Base-by-base conservation (phyloP, 179 eudicot species). In the Carnegiea gigantea region DNA sequence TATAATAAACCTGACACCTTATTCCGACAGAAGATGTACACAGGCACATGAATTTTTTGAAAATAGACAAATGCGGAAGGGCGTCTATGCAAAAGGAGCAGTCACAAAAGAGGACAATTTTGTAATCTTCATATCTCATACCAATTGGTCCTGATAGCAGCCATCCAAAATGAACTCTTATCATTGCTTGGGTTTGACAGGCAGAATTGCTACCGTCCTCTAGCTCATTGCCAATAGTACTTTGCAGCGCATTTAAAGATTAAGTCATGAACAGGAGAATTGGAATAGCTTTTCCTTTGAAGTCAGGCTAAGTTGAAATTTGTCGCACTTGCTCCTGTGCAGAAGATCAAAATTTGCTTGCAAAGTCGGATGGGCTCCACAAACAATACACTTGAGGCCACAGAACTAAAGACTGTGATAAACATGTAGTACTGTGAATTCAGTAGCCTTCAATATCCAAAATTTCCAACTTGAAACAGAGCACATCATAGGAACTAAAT, bases 201-300 rank as follows among this genome's bases (percentile, higher is more conserved):
- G 54, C 70, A 15, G 44, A 68, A 76, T 70, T 53, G 21, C 60
- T n/a, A 79, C 70, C 53, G n/a, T 10, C 51, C 44, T 80, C 67
- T 80, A 81, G 74, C 75, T 73, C 48, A 51, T 54, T 23, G 80
- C 36, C 70, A 81, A 57, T n/a, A 67, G 60, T 44, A 64, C 77
- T 54, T 79, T 48, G 13, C 15, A 48, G 53, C 75, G 46, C n/a
- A 36, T 17, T 20, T 0, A 46, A 67, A 0, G 53, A 17, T 30
- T 17, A 9, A 53, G 15, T 54, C 82, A 13, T 9, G 62, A 53
- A 13, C 21, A 18, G 2, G 18, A 57, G 1, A 9, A 72, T 2
- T n/a, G 15, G 24, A 28, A 80, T 6, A 51, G n/a, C 40, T 26
- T 38, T 72, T 30, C 26, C 54, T 54, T 74, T 59, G 9, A 57